Conservation (phyloP, 73 alveolate species). For the Chromera velia region DNA sequence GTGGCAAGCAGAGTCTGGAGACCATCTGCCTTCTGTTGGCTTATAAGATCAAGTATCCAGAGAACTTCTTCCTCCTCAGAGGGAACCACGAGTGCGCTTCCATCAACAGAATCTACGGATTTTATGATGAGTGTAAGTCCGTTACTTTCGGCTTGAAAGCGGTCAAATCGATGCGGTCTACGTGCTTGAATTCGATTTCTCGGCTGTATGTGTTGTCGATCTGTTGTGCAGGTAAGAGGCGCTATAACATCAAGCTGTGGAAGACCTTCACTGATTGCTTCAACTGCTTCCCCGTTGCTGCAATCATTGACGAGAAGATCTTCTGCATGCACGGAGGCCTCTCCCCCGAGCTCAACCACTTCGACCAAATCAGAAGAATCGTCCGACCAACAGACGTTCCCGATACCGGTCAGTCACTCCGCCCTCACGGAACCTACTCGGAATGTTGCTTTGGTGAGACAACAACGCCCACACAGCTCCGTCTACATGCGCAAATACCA, state of each 20-base stretch:
- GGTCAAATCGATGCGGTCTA: too few relatives aligned
- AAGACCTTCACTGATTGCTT: conserved; percentile 94
- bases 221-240: too few relatives aligned
- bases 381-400: conserved; percentile 98
- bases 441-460: too few relatives aligned
- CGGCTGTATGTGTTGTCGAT: too few relatives aligned
- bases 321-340: conserved; percentile 87
- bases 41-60: conserved; percentile 59
- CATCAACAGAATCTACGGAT: conserved; percentile 90
- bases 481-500: not conserved
- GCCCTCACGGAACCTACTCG: not conserved
- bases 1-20: conserved; percentile 71
- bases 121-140: conserved; percentile 96
- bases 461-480: not conserved
- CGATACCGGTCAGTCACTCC: conserved; percentile 59
- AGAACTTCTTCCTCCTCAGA: conserved; percentile 82
- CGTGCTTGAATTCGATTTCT: too few relatives aligned
- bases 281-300: conserved; percentile 90
- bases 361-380: conserved; percentile 80
- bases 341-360: conserved; percentile 67
- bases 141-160: too few relatives aligned
- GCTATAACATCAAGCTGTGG: conserved; percentile 95
- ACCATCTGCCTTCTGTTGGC: conserved; percentile 63
- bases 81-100: conserved; percentile 99
- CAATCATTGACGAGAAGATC: conserved; percentile 51